Evolutionary conservation across 2,329 filamentous ascomycete species (phyloP), one percentile per base, ranked within the genome.

Genomic region (Raffaelea deltoideospora): DNA sequence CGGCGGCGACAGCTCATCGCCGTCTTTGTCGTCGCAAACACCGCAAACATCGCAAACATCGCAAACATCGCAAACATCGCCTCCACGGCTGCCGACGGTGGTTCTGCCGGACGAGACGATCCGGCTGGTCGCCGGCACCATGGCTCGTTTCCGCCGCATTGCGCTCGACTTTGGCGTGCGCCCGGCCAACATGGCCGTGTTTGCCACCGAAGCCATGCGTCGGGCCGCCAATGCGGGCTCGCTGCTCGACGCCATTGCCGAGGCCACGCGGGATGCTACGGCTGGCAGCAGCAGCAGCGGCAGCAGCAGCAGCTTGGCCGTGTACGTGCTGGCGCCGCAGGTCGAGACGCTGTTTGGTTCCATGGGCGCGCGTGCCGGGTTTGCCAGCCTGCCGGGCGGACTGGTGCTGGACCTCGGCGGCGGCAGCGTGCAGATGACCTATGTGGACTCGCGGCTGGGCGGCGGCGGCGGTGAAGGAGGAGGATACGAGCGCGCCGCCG

Each of bases 161-260:
- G 88, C 85, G 40, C 40, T 53, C 17, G 52, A 77, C 40, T 84
- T 83, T 50, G 64, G 65, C 15, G 83, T 94, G 0, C 72, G 72
- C 0, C 52, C 63, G 1, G 47, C 56, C 24, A 76, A 86, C 44
- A 71, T 88, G 41, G 69, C 72, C 17, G 71, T 94, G 10, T 72
- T 95, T 30, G 87, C 86, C 17, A 95, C 87, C 0, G 87, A 94
- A 55, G 87, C 87, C 4, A 90, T 87, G 53, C 75, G 87, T 31
- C 82, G 76, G 19, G 84, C 87, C 6, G 56, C 69, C 40, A 95
- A 95, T 50, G 75, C 77, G 1, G 62, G 61, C 17, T 68, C 73
- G 1, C 84, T 90, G 57, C 64, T 82, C 2, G 53, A 59, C 0
- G 65, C 67, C 23, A 87, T 95, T 43, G 61, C 66, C 31, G 52